Conservation (phyloP, 345 rosid species). For the Erysimum cheiranthoides region DNA sequence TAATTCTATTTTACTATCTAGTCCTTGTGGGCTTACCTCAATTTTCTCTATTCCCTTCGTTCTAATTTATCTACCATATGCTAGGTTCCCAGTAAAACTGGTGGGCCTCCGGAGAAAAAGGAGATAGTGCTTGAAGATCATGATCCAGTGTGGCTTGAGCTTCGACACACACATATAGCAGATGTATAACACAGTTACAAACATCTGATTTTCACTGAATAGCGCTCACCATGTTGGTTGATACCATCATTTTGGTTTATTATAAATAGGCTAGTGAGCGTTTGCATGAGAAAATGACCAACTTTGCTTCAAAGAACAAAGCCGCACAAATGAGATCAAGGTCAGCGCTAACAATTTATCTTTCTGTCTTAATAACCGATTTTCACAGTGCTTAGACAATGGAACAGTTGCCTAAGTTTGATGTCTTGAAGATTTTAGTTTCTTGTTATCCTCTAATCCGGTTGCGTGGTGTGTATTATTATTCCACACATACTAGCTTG, state of each 20-base stretch:
- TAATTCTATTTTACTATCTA: slow-evolving; percentile 31
- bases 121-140: slow-evolving; percentile 82
- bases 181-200: slow-evolving; percentile 60
- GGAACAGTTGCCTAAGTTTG: neutral
- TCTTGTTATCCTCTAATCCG: neutral
- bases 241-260: slow-evolving; percentile 30
- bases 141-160: slow-evolving; percentile 95
- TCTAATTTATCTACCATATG: slow-evolving; percentile 11
- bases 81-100: slow-evolving; percentile 82
- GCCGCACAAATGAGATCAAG: slow-evolving; percentile 83
- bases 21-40: too few relatives aligned
- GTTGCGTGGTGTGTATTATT: slow-evolving; percentile 11
- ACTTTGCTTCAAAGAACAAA: slow-evolving; percentile 81
- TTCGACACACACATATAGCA: slow-evolving; percentile 90
- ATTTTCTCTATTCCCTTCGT: neutral
- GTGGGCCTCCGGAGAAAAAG: slow-evolving; percentile 72
- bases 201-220: slow-evolving; percentile 32
- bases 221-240: slow-evolving; percentile 22
- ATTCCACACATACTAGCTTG: neutral
- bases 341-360: slow-evolving; percentile 39
- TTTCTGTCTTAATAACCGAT: neutral
- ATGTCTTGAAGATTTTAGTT: neutral
- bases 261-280: slow-evolving; percentile 86
- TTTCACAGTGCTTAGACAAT: neutral
- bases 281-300: slow-evolving; percentile 88